phyloP scores from a whole-genome alignment of 1,284 basidiomycete genomes.

The Ceratobasidium papillatum region DNA sequence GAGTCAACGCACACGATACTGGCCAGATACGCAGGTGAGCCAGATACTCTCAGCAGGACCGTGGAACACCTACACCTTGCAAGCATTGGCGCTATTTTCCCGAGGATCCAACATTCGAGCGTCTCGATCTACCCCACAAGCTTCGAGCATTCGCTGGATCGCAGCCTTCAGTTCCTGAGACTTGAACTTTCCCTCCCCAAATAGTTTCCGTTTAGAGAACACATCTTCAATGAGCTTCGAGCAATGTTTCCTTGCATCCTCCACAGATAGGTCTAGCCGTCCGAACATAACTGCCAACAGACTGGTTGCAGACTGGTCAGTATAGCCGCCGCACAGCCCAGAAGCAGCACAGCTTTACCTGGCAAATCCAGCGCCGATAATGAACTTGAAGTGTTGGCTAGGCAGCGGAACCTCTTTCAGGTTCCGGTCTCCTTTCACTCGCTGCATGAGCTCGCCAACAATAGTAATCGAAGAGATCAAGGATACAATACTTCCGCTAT shows the following conservation, averaged over 20 bases:
- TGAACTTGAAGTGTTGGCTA: conserved; percentile 30
- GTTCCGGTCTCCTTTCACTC: background rate
- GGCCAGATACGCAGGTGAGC: background rate
- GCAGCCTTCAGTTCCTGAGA: background rate
- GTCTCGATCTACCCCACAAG: background rate
- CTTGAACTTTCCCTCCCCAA: background rate
- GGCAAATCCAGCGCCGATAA: background rate
- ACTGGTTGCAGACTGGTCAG: conserved; percentile 38
- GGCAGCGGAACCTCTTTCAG: conserved; percentile 41
- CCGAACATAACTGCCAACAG: conserved; percentile 52
- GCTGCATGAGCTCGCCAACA: conserved; percentile 38
- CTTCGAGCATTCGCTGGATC: background rate
- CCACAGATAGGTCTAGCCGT: conserved; percentile 49
- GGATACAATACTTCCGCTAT: conserved; percentile 25
- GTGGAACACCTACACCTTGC: background rate
- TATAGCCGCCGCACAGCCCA: background rate
- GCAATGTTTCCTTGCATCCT: conserved; percentile 41
- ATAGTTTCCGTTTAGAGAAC: conserved; percentile 1
- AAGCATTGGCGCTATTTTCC: background rate
- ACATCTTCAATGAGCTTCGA: conserved; percentile 11
- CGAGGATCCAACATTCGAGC: background rate
- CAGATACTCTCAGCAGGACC: background rate
- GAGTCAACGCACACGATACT: conserved; percentile 12
- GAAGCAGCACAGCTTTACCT: background rate
- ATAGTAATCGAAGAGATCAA: conserved; percentile 25